Evolutionary conservation across 768 basidiomycete genomes (phyloP), one percentile per base, ranked within the genome.

Genomic region (Lactarius akahatsu): DNA sequence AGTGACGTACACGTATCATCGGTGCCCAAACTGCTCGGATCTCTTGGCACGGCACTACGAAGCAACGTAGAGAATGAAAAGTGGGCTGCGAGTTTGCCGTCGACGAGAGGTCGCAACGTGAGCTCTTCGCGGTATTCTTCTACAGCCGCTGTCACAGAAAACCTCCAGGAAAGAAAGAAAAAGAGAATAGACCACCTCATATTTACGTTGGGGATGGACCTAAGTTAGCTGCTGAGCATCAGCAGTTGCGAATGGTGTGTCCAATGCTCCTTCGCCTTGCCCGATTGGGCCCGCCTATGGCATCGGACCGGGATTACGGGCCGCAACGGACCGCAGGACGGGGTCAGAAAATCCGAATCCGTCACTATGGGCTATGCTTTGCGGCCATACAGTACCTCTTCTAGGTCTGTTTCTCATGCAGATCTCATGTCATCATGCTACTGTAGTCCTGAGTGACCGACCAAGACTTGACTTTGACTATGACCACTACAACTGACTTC

Each of bases 11-110:
- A 77, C 71, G 80, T 81, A 71, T 89, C 85, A 59, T 77, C 75
- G 18, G 52, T 62, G 18, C 77, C 79, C 15, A 84, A 74, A 13
- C 78, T 82, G 63, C 76, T 76, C 61, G 89, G 87, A 71, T 87
- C 78, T 70, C 86, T 76, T 47, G 87, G 89, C 20, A 77, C 74
- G 7, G 80, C 81, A n/a, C 80, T 83, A 54, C 79, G 77, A 57
- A 89, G 74, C 15, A 85, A 65, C 0, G 90, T 92, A 32, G 78
- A 86, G 76, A 98, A 98, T 1, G 88, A 82, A 78, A 98, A 97
- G 36, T 83, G 82, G 1, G 93, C 84, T 0, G 85, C 83, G 45
- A 98, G 86, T 74, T 88, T 90, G 59, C 96, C 96, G 74, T 98
- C 92, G 7, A 82, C 79, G 40, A 97, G 82, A 0, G 92, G 84